A percentile compares a stretch with the other conserved stretches of the same genome.
Conservation (phyloP, 306 rosid genomes). For the Citrullus mucosospermus region DNA sequence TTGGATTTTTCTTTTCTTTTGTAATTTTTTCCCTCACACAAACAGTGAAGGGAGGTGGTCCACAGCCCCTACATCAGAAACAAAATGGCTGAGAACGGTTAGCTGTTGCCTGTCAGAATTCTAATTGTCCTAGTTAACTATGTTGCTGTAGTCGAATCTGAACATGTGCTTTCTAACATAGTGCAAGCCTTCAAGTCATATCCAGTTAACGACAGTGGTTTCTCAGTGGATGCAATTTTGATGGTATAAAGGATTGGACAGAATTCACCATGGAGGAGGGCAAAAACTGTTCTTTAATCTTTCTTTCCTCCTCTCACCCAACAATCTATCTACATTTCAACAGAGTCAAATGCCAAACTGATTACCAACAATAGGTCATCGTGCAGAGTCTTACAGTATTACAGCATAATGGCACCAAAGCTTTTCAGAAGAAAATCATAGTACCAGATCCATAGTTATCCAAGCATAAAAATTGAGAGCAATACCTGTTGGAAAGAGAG, state of each 20-base stretch:
- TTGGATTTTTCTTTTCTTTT: neutral
- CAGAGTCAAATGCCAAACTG: neutral
- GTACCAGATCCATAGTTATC: neutral
- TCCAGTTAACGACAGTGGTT: neutral
- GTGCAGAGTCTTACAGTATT: neutral
- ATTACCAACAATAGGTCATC: neutral
- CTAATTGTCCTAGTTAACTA: neutral
- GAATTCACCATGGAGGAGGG: neutral
- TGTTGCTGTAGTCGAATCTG: neutral
- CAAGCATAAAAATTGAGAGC: neutral
- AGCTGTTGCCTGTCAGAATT: neutral
- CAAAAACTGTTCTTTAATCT: neutral
- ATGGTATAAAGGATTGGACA: neutral
- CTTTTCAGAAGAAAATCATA: neutral
- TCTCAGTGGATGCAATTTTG: neutral
- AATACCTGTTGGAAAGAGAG: conserved; percentile 92
- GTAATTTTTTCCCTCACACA: neutral
- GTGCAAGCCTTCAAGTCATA: neutral
- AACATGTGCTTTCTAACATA: neutral
- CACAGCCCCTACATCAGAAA: neutral
- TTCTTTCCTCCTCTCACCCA: neutral
- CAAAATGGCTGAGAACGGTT: neutral
- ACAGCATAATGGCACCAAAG: neutral
- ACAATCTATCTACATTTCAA: neutral
- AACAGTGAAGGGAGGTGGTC: neutral